phyloP scores from a whole-genome alignment of 305 asterid species.

The Ilex paraguariensis region DNA sequence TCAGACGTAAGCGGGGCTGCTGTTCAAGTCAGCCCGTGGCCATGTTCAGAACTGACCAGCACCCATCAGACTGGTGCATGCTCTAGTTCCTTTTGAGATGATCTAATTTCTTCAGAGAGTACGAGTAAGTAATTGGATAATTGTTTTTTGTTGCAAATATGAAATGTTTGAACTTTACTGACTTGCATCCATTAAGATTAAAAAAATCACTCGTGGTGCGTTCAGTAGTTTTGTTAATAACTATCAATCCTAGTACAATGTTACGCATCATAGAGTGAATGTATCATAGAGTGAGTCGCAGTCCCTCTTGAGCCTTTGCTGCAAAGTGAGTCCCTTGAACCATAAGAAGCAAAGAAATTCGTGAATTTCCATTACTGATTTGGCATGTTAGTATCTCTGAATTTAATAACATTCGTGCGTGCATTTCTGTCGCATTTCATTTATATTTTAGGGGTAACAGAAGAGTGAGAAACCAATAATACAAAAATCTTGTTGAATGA shows the following conservation, averaged over 20 bases:
- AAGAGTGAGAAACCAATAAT: too few species aligned
- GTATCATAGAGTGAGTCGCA: too few species aligned
- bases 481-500: too few species aligned
- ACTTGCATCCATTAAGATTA: not conserved
- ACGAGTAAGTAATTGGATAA: not conserved
- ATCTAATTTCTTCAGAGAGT: conserved; percentile 4
- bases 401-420: too few species aligned
- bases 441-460: too few species aligned
- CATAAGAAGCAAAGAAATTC: too few species aligned
- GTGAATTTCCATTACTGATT: too few species aligned
- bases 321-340: too few species aligned
- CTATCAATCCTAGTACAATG: not conserved
- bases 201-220: not conserved
- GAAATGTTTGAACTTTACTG: not conserved
- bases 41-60: conserved; percentile 61
- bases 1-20: conserved; percentile 84
- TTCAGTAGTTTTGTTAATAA: not conserved
- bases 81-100: conserved; percentile 35
- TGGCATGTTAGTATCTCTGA: too few species aligned
- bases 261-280: not conserved
- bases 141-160: conserved; percentile 6
- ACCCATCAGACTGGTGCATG: conserved; percentile 47
- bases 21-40: conserved; percentile 84
- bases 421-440: too few species aligned
- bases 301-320: too few species aligned